A percentile compares a stretch with the other conserved stretches of the same genome.
Evolutionary conservation across 2,329 filamentous ascomycete species (phyloP).

Genomic region (Aureobasidium pullulans): DNA sequence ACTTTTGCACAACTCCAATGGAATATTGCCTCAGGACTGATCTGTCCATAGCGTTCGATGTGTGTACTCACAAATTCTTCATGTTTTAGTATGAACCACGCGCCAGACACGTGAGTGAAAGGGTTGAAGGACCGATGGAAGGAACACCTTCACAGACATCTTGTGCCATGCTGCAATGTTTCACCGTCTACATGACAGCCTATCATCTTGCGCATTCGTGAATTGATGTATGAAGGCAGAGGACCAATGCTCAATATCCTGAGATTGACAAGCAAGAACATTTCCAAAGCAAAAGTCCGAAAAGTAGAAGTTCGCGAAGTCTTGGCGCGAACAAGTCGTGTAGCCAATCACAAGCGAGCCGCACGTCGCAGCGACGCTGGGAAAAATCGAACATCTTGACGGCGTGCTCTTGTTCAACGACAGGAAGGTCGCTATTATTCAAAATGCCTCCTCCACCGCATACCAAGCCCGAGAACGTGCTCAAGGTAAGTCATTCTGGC

Average conservation of each 20-base stretch:
- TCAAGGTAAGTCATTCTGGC: constrained; percentile 55
- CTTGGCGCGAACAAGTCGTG: background rate
- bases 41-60: too few species aligned
- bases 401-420: constrained; percentile 9
- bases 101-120: too few species aligned
- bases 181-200: too few species aligned
- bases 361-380: constrained; percentile 4
- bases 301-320: background rate
- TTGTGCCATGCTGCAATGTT: too few species aligned
- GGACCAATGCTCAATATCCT: background rate
- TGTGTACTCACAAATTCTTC: too few species aligned
- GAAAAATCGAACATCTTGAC: constrained; percentile 7
- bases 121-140: too few species aligned
- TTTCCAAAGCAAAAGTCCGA: background rate
- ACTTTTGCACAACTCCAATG: too few species aligned
- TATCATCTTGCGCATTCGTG: too few species aligned
- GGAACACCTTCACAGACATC: too few species aligned
- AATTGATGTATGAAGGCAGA: background rate
- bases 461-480: constrained; percentile 97
- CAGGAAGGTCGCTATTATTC: constrained; percentile 23
- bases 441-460: constrained; percentile 91
- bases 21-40: too few species aligned
- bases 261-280: background rate
- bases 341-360: constrained; percentile 9
- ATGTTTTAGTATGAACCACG: too few species aligned